Conservation (phyloP, 441 rosid species). For the Adansonia grandidieri region DNA sequence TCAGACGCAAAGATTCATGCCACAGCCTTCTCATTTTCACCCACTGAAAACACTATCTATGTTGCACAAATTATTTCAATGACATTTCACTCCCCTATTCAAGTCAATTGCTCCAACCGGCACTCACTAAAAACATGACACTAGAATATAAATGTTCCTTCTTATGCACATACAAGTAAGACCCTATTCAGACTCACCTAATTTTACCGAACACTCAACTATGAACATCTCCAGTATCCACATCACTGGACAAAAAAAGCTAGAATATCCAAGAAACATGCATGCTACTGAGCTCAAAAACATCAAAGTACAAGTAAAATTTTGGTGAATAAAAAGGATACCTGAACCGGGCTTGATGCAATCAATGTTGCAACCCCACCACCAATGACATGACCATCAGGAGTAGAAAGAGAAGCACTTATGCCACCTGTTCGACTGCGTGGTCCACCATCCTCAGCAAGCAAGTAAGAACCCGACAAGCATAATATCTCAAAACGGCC, state of each 20-base stretch:
- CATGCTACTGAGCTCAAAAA: conserved; percentile 9
- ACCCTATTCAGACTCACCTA: neutral
- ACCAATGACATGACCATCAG: conserved; percentile 90
- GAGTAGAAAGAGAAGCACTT: conserved; percentile 88
- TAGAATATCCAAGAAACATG: neutral
- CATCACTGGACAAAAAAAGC: conserved; percentile 1
- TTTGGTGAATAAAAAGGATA: conserved; percentile 33
- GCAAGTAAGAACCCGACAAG: conserved; percentile 89
- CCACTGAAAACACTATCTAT: neutral
- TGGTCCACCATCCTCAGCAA: conserved; percentile 85
- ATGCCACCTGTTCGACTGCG: conserved; percentile 82
- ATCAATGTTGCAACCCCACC: conserved; percentile 82
- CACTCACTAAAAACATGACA: neutral
- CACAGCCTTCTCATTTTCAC: neutral
- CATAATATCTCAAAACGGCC: conserved; percentile 93
- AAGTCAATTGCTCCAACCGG: neutral
- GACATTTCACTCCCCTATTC: neutral
- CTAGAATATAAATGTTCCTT: neutral
- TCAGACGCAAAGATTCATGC: conserved; percentile 3
- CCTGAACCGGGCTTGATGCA: conserved; percentile 90
- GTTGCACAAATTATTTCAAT: neutral
- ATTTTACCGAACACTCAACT: neutral
- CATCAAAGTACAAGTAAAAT: neutral
- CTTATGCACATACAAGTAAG: neutral
- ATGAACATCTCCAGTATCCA: neutral